Evolutionary conservation across 1,284 basidiomycete species (phyloP).

Genomic region (Anthracocystis walkeri): DNA sequence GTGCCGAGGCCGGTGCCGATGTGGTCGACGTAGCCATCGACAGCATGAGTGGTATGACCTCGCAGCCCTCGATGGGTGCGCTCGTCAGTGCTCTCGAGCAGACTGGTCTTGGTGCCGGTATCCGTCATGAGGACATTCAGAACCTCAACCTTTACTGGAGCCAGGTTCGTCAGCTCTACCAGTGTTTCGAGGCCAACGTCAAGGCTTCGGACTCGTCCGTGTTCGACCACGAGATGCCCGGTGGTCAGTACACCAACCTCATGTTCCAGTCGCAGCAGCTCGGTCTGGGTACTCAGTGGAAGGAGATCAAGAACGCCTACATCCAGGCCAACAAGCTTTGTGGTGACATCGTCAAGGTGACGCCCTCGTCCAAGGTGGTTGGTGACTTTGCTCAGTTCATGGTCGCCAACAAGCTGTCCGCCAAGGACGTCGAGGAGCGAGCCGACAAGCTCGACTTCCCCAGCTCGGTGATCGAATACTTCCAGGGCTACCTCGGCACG

Average conservation of each 20-base stretch:
- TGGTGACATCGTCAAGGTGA: constrained; percentile 99
- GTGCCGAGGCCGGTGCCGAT: constrained; percentile 94
- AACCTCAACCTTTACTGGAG: constrained; percentile 98
- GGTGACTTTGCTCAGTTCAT: constrained; percentile 98
- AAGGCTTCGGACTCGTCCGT: constrained; percentile 86
- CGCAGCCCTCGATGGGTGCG: constrained; percentile 98
- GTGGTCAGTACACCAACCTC: constrained; percentile 76
- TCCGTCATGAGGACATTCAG: constrained; percentile 96
- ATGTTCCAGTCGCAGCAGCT: constrained; percentile 98
- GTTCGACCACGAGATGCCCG: constrained; percentile 99
- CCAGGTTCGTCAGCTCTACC: constrained; percentile 93
- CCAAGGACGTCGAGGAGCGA: constrained; percentile 85
- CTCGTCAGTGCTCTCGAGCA: constrained; percentile 94
- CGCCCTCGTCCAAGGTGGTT: constrained; percentile 98
- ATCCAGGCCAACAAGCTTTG: constrained; percentile 79
- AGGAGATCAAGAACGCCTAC: constrained; percentile 98
- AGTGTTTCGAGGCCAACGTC: constrained; percentile 98
- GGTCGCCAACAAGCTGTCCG: constrained; percentile 91
- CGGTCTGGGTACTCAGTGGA: constrained; percentile 97
- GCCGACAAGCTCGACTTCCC: constrained; percentile 97
- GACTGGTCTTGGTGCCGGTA: constrained; percentile 92
- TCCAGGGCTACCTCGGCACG: constrained; percentile 84
- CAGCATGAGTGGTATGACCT: constrained; percentile 93
- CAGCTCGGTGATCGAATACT: constrained; percentile 74
- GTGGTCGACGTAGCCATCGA: constrained; percentile 99